These are phyloP conservation scores for Amesomyces nigricolor DNA, from an alignment of 2,329 filamentous ascomycete genomes.

Conservation along the genomic window DNA sequence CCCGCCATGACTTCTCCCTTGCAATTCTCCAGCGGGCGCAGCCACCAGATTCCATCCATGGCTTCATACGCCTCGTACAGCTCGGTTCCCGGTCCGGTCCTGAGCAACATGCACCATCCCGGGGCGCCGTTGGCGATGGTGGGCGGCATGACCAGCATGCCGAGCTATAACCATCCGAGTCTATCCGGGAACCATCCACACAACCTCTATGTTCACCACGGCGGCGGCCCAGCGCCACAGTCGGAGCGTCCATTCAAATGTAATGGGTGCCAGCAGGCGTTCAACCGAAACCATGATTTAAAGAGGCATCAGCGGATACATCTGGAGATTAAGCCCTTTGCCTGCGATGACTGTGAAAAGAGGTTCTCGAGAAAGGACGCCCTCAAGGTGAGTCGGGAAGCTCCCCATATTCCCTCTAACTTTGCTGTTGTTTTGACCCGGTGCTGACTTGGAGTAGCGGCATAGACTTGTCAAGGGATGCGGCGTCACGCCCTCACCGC, in stretches of 20 bases:
- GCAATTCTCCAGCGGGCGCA: slow-evolving; percentile 33
- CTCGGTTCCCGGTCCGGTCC: slow-evolving; percentile 34
- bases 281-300: slow-evolving; percentile 93
- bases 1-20: slow-evolving; percentile 31
- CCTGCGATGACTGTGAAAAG: slow-evolving; percentile 87
- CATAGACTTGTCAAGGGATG: slow-evolving; percentile 62
- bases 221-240: slow-evolving; percentile 37
- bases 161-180: slow-evolving; percentile 9
- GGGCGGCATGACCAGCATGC: slow-evolving; percentile 35
- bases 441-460: slow-evolving; percentile 36
- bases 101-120: slow-evolving; percentile 28
- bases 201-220: slow-evolving; percentile 55
- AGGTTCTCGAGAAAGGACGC: slow-evolving; percentile 96
- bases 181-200: slow-evolving; percentile 30
- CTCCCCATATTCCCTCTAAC: not conserved
- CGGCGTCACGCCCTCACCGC: slow-evolving; percentile 38
- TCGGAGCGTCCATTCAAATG: slow-evolving; percentile 78
- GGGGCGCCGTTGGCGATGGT: slow-evolving; percentile 54
- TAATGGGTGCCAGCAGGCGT: slow-evolving; percentile 84
- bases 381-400: slow-evolving; percentile 58
- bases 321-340: slow-evolving; percentile 90
- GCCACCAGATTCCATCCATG: slow-evolving; percentile 11
- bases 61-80: slow-evolving; percentile 27
- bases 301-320: slow-evolving; percentile 96
- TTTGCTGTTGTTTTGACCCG: not conserved